Evolutionary conservation across 306 rosid species (phyloP).

Genomic region (Cucumis melo): DNA sequence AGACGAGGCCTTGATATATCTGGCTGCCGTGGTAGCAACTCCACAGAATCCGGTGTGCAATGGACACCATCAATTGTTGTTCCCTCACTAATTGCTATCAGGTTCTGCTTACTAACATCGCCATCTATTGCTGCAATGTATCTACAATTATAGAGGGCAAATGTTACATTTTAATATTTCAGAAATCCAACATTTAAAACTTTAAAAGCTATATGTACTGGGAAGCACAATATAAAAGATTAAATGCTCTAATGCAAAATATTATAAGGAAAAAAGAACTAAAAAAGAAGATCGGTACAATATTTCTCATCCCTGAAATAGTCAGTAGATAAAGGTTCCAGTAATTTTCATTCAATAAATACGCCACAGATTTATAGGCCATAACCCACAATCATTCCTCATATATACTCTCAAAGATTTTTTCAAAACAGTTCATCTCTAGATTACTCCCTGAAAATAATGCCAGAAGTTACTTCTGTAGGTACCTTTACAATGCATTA

Average conservation of each 20-base stretch:
- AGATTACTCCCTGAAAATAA: not conserved
- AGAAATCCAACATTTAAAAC: not conserved
- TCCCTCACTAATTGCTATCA: constrained; percentile 62
- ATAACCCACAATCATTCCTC: not conserved
- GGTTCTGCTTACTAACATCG: constrained; percentile 54
- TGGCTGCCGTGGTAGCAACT: constrained; percentile 59
- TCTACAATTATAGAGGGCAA: constrained; percentile 30
- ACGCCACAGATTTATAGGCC: not conserved
- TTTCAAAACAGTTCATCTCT: not conserved
- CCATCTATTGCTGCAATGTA: constrained; percentile 82
- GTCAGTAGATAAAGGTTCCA: not conserved
- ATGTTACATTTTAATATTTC: constrained; percentile 13
- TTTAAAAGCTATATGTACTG: not conserved
- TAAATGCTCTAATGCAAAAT: not conserved
- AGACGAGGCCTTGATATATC: constrained; percentile 57
- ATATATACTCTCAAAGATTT: not conserved
- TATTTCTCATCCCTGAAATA: not conserved
- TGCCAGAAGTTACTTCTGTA: not conserved
- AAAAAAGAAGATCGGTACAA: not conserved
- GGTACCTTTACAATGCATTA: not conserved
- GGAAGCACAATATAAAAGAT: constrained; percentile 1
- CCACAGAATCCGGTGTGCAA: constrained; percentile 73
- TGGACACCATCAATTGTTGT: constrained; percentile 59
- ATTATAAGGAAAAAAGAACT: not conserved
- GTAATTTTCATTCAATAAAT: not conserved